Evolutionary conservation across 345 rosid species (phyloP).

Genomic region (Eucalyptus microcorys): DNA sequence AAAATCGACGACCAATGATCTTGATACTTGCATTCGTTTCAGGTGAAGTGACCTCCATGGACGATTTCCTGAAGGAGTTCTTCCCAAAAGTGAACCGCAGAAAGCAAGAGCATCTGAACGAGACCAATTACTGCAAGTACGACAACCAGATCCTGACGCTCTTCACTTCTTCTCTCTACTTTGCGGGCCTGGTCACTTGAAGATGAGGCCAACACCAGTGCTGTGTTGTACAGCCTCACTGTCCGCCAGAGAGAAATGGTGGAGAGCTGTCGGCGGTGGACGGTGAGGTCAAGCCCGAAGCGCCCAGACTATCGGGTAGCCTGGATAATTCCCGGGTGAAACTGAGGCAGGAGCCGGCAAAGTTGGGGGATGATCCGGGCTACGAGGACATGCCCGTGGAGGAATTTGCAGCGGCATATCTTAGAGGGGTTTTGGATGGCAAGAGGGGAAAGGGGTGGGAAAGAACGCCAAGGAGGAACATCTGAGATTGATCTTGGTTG

Average conservation of each 20-base stretch:
- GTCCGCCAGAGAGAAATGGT: slow-evolving; percentile 9
- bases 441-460: no score
- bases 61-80: slow-evolving; percentile 73
- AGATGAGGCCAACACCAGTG: neutral
- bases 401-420: no score
- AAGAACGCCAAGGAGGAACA: no score
- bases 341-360: no score
- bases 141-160: slow-evolving; percentile 68
- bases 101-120: slow-evolving; percentile 56
- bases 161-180: slow-evolving; percentile 75
- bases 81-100: slow-evolving; percentile 57
- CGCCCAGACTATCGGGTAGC: no score
- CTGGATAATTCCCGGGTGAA: no score
- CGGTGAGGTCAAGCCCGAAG: neutral
- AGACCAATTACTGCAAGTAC: slow-evolving; percentile 89
- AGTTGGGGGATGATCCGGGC: no score
- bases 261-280: neutral
- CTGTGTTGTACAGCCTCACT: slow-evolving; percentile 45
- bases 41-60: slow-evolving; percentile 98
- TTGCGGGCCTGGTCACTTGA: slow-evolving; percentile 54
- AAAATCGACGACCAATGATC: no score
- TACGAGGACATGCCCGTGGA: no score
- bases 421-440: no score
- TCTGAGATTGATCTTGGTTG: no score
- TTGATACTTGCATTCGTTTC: neutral